Evolutionary conservation across 2,329 filamentous ascomycete genomes (phyloP), one percentile per base, ranked within the genome.

Genomic region (Lithohypha guttulata): DNA sequence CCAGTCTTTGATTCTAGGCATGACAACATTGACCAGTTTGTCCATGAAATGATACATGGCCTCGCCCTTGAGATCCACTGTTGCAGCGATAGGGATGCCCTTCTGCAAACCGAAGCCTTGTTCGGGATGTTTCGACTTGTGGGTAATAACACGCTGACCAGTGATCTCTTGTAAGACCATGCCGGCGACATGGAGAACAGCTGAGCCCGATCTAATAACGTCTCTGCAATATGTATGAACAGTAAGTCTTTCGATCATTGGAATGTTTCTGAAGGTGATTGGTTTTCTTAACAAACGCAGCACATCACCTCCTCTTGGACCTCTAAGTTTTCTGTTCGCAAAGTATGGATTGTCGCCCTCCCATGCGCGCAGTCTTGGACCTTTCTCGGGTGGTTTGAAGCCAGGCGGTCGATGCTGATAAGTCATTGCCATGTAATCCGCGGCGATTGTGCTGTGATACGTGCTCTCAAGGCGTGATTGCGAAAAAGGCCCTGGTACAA

Each of bases 1-100:
- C 82, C 85, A 98, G 52, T 98, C 91, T 70, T 96, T 98, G 63
- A 98, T 93, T 56, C 79, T 83, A 26, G 91, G 91, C 57, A 96
- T 71, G 4, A 98, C 87, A 6, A 96, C 69, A 57, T 93, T 85
- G 40, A 96, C 70, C 51, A 86, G 69, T 66, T 94, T 94, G 55
- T 89, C 82, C 30, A 98, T 58, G 59, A 98, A 95, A 59, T 95
- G 81, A 47, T 84, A 83, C 54, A 93, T 91, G 43, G 80, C 73
- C 58, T 91, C 81, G 20, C 84, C 85, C 41, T 71, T 69, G 46
- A 98, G 64, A 18, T 83, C 80, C 34, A 76, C 78, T 55, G 89
- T 95, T 51, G 83, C 76, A 36, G 63, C 59, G 19, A 84, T 70
- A 48, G 78, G 73, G 56, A 81, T 77, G 31, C 81, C 81, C 53